Percentiles rank a stretch among this genome's conserved stretches.
Evolutionary conservation across 768 basidiomycete genomes (phyloP).

Genomic region (Pisolithus microcarpus): DNA sequence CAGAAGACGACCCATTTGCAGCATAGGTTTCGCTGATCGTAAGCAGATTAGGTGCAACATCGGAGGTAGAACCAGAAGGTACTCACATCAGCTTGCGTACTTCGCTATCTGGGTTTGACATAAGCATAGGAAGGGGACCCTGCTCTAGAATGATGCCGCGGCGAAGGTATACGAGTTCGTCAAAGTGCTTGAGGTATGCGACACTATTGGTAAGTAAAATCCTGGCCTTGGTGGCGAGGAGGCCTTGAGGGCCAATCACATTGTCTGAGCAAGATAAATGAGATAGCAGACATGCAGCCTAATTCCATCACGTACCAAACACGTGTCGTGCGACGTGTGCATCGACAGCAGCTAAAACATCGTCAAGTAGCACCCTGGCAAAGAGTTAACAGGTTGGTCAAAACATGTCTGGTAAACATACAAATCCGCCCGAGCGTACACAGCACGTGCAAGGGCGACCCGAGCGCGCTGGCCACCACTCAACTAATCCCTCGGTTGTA

Average conservation of each 20-base stretch:
- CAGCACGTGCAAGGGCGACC: slow-evolving; percentile 77
- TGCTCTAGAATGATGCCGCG: slow-evolving; percentile 77
- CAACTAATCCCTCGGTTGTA: slow-evolving; percentile 34
- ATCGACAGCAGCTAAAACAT: slow-evolving; percentile 81
- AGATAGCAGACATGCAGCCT: background rate
- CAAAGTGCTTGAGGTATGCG: slow-evolving; percentile 73
- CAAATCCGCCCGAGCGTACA: slow-evolving; percentile 89
- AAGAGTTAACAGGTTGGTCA: background rate
- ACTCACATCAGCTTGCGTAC: slow-evolving; percentile 71
- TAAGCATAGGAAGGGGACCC: slow-evolving; percentile 56
- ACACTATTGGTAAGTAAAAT: slow-evolving; percentile 84
- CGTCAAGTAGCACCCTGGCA: slow-evolving; percentile 70
- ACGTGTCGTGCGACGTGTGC: slow-evolving; percentile 85
- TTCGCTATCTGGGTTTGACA: slow-evolving; percentile 55
- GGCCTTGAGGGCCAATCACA: slow-evolving; percentile 78
- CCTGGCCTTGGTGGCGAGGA: slow-evolving; percentile 77
- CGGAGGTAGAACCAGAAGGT: background rate
- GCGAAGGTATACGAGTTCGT: slow-evolving; percentile 67
- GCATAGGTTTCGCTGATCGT: slow-evolving; percentile 40
- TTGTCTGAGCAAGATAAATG: slow-evolving; percentile 43
- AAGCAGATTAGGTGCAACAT: background rate
- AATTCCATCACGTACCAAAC: slow-evolving; percentile 44
- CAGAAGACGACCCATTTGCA: slow-evolving; percentile 34
- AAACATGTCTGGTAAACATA: slow-evolving; percentile 27
- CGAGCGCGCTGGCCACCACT: slow-evolving; percentile 84